Conservation (phyloP, 2,329 filamentous ascomycete genomes). For the Monilinia polystroma region DNA sequence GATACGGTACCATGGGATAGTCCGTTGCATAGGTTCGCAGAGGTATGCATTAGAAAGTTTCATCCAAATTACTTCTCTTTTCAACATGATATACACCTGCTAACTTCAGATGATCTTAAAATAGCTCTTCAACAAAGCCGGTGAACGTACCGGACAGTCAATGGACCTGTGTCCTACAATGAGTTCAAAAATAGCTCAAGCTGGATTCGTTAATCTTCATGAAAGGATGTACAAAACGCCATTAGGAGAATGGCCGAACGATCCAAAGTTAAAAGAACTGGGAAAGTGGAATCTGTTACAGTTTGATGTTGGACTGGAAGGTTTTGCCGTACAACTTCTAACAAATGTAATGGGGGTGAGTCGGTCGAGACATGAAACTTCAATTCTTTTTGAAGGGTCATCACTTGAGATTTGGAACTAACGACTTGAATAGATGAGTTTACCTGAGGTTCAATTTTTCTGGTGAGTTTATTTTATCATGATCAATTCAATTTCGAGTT, state of each 20-base stretch:
- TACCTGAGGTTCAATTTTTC: conserved; percentile 33
- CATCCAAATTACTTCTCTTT: background rate
- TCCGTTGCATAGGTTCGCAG: conserved; percentile 45
- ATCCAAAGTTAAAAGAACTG: conserved; percentile 37
- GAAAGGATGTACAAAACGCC: conserved; percentile 38
- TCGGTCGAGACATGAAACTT: conserved; percentile 13
- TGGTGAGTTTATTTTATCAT: conserved; percentile 26
- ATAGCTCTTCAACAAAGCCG: conserved; percentile 45
- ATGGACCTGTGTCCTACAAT: conserved; percentile 37
- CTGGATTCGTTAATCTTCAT: conserved; percentile 40
- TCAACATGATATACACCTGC: background rate
- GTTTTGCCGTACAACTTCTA: conserved; percentile 33
- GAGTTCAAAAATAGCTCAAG: conserved; percentile 30
- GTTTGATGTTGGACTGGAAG: conserved; percentile 35
- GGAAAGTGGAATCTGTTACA: conserved; percentile 33
- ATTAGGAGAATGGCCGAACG: conserved; percentile 40
- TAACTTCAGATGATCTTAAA: conserved; percentile 16
- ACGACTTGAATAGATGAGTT: conserved; percentile 29
- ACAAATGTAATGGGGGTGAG: conserved; percentile 36
- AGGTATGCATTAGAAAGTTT: conserved; percentile 26
- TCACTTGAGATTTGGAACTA: conserved; percentile 24
- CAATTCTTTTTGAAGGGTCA: no score
- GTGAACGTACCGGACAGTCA: conserved; percentile 43
- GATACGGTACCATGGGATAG: conserved; percentile 44
- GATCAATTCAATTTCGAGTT: background rate